Evolutionary conservation across 2,329 filamentous ascomycete genomes (phyloP).

Genomic region (Colletotrichum simmondsii): DNA sequence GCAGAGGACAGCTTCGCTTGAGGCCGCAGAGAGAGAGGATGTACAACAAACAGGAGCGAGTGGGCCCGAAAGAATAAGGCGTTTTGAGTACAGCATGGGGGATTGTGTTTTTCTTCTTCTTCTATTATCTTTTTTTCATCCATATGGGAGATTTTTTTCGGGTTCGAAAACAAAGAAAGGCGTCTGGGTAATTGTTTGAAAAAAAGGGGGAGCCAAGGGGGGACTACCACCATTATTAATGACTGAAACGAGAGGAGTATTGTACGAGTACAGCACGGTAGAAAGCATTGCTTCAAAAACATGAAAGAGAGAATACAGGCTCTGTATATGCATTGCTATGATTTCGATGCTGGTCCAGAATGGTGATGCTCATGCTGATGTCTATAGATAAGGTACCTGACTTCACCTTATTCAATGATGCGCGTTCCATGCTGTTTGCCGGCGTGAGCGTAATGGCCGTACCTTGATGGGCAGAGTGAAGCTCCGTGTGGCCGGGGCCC

Average conservation of each 20-base stretch:
- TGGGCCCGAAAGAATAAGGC: constrained; percentile 3
- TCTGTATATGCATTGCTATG: constrained; percentile 6
- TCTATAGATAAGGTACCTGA: too few relatives aligned
- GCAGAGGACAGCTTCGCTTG: constrained; percentile 57
- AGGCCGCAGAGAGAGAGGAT: constrained; percentile 25
- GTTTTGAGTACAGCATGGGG: constrained; percentile 13
- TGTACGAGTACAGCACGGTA: constrained; percentile 31
- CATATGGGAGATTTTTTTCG: constrained; percentile 20
- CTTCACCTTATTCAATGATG: too few relatives aligned
- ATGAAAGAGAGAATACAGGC: constrained; percentile 19
- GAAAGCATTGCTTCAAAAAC: constrained; percentile 28
- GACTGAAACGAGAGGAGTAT: constrained; percentile 30
- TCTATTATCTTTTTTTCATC: constrained; percentile 8
- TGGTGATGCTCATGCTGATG: background rate
- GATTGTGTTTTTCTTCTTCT: background rate
- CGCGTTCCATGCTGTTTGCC: too few relatives aligned
- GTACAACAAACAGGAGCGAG: constrained; percentile 20
- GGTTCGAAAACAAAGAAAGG: background rate
- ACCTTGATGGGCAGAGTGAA: background rate
- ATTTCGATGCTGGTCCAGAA: background rate
- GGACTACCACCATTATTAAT: constrained; percentile 14
- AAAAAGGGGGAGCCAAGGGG: constrained; percentile 10
- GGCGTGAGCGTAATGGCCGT: too few relatives aligned
- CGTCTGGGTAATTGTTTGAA: constrained; percentile 21
- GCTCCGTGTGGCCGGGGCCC: background rate